Base-by-base conservation (phyloP, 768 basidiomycete genomes). In the Cyathus striatus region DNA sequence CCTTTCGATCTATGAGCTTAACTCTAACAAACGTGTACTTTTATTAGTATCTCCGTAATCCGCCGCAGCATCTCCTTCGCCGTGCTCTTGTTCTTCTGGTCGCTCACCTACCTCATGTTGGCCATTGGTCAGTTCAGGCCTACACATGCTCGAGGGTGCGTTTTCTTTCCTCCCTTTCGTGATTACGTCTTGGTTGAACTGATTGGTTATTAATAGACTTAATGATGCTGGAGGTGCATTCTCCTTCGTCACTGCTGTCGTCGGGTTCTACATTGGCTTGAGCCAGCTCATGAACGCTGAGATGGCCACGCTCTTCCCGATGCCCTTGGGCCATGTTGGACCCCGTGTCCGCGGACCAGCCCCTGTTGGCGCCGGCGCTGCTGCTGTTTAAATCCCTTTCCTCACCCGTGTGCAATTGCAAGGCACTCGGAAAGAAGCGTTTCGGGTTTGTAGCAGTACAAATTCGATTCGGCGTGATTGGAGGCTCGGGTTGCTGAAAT, bases 31-130 rank as follows among this genome's bases (percentile, higher is more conserved):
- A 10, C 9, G n/a, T 30, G n/a, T 30, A 30, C n/a, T 4, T 4
- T 13, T 21, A 22, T n/a, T 39, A 77, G 75, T 27, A 39, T 82
- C 26, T 79, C 69, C n/a, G 58, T 73, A 2, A 57, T 77, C 3
- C 69, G 76, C 45, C 68, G 71, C 20, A 79, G 74, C 37, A 27
- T 80, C 30, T 70, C 69, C 25, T 62, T 82, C 16, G 57, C 72
- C 13, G 57, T 68, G 1, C 57, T 83, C 14, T 75, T 83, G 56
- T 59, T 66, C 59, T 76, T 64, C 70, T 70, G 83, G 17, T 65
- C 62, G 22, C 44, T 75, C 39, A 81, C 81, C 5, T 83, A 76
- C 64, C 32, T 70, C 32, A 44, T 78, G 13, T 65, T 79, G 32
- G 65, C 64, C 4, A 48, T 61, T 9, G 70, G 72, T 50, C 52